These are phyloP conservation scores for Hericium rajendrae DNA, from an alignment of 768 basidiomycete species.

Conservation along the genomic window DNA sequence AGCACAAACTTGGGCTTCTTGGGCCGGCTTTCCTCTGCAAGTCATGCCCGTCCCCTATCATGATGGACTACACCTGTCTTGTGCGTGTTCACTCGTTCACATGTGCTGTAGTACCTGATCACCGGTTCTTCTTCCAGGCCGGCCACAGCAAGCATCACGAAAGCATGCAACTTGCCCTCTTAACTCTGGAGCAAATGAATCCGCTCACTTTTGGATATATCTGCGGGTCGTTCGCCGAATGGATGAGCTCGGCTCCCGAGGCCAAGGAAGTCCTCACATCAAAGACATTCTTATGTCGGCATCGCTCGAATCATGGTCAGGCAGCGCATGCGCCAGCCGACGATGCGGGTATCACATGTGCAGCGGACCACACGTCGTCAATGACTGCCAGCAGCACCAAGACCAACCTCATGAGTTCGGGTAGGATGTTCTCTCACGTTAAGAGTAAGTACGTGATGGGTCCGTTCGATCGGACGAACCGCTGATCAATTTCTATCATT, in stretches of 20 bases:
- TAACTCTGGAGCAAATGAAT: not conserved
- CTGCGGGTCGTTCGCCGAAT: constrained; percentile 2
- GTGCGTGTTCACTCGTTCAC: not conserved
- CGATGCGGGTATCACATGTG: not conserved
- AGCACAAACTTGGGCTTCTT: not conserved
- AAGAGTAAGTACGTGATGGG: constrained; percentile 43
- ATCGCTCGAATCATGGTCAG: constrained; percentile 1
- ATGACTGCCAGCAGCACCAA: not conserved
- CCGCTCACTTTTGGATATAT: not conserved
- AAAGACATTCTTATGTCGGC: constrained; percentile 13
- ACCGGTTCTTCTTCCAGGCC: not conserved
- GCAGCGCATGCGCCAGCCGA: not conserved
- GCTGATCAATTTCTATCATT: constrained; percentile 8
- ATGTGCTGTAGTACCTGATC: not conserved
- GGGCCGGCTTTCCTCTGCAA: constrained; percentile 5
- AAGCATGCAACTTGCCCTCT: constrained; percentile 1
- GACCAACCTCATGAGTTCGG: constrained; percentile 32
- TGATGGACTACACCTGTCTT: constrained; percentile 11
- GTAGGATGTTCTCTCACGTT: constrained; percentile 53
- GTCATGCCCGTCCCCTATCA: constrained; percentile 4
- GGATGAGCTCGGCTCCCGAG: not conserved
- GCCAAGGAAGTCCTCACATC: constrained; percentile 1
- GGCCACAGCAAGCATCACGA: constrained; percentile 10
- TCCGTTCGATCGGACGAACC: no score
- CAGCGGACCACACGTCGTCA: not conserved